Percentiles rank a stretch among this genome's conserved stretches.
Conservation (phyloP, 2,329 filamentous ascomycete genomes). For the Cercospora citrullina region DNA sequence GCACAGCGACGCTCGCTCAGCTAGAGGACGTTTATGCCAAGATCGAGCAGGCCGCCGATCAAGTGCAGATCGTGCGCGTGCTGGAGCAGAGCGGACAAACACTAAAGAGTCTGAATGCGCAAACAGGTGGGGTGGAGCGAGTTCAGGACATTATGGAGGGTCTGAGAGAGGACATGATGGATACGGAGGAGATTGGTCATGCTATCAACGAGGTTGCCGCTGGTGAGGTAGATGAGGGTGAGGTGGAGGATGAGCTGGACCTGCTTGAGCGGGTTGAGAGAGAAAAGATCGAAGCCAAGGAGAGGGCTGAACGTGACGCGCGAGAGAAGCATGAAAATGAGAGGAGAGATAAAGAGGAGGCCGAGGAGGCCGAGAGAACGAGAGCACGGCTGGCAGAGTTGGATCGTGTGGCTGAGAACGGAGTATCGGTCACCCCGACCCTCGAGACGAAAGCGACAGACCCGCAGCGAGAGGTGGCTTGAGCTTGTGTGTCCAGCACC, state of each 20-base stretch:
- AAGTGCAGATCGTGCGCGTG: conserved; percentile 77
- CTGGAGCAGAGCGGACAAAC: conserved; percentile 78
- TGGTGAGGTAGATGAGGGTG: conserved; percentile 68
- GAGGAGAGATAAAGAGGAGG: conserved; percentile 55
- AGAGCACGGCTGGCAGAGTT: conserved; percentile 39
- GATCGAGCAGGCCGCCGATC: conserved; percentile 81
- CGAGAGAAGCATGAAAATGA: conserved; percentile 39
- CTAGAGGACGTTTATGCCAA: conserved; percentile 80
- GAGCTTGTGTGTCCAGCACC: background rate
- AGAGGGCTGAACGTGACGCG: conserved; percentile 66
- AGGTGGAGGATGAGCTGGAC: conserved; percentile 85
- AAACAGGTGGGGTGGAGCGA: conserved; percentile 72
- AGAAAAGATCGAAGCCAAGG: conserved; percentile 62
- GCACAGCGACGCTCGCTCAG: conserved; percentile 72
- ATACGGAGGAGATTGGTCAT: conserved; percentile 77
- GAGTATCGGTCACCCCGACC: background rate
- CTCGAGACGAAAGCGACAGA: background rate
- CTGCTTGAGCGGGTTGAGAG: conserved; percentile 60
- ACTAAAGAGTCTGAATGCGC: conserved; percentile 69
- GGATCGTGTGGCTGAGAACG: conserved; percentile 17
- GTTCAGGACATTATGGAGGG: conserved; percentile 75
- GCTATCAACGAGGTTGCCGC: conserved; percentile 65
- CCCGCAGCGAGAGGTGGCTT: background rate
- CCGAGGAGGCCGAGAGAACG: conserved; percentile 50
- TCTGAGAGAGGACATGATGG: conserved; percentile 74